phyloP scores from a whole-genome alignment of 1,284 basidiomycete species.

The Microbotryum scabiosae region DNA sequence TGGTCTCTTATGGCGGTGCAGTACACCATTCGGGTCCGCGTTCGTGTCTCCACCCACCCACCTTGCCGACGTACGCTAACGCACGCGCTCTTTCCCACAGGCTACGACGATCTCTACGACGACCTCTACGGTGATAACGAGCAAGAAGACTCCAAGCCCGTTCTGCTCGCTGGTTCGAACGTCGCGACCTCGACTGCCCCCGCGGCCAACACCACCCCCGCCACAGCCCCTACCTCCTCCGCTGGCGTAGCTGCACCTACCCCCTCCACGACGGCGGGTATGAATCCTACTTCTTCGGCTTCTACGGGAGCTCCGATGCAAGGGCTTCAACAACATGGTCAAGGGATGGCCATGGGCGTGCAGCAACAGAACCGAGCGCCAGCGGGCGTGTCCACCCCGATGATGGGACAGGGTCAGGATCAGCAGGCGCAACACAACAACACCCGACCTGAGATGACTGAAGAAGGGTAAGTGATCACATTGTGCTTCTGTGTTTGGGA shows the following conservation, averaged over 20 bases:
- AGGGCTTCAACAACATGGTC: not conserved
- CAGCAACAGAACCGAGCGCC: constrained; percentile 12
- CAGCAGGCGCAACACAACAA: no score
- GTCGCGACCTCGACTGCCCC: not conserved
- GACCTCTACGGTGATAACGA: constrained; percentile 70
- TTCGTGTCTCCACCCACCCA: no score
- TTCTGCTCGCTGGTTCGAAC: not conserved
- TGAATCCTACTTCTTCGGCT: constrained; percentile 32
- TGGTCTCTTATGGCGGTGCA: no score
- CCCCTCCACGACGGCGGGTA: not conserved
- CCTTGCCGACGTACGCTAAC: no score
- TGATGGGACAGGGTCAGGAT: no score
- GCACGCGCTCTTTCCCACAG: not conserved
- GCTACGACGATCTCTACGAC: constrained; percentile 37
- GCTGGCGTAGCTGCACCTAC: not conserved
- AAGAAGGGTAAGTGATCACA: no score
- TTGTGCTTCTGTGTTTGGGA: no score
- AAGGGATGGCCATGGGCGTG: not conserved
- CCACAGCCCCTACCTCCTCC: not conserved
- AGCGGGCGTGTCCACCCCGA: no score
- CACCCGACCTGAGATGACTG: no score
- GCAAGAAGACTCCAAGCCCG: constrained; percentile 39
- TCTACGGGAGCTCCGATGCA: constrained; percentile 33
- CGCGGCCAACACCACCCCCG: not conserved
- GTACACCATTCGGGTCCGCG: no score